A percentile compares a stretch with the other conserved stretches of the same genome.
These are phyloP conservation scores for Lactarius sp. DNA, from an alignment of 768 basidiomycete genomes.

Conservation along the genomic window DNA sequence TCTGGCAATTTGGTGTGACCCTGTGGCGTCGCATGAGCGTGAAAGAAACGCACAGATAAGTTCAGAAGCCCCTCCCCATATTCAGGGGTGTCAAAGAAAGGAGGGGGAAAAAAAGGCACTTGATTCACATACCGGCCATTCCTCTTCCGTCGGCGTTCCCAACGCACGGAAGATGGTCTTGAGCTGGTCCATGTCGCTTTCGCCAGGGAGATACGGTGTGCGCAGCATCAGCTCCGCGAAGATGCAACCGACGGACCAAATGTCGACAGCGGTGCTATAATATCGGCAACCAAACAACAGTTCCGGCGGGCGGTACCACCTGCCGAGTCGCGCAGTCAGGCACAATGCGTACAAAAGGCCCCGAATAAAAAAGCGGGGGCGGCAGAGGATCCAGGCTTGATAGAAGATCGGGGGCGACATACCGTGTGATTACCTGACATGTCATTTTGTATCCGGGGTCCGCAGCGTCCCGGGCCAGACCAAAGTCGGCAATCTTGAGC, in stretches of 20 bases:
- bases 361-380: too few species aligned
- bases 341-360: not conserved
- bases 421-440: constrained; percentile 96
- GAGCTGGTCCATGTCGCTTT: constrained; percentile 94
- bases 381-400: too few species aligned
- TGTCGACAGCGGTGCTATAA: constrained; percentile 89
- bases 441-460: constrained; percentile 98
- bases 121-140: constrained; percentile 77
- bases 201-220: constrained; percentile 92
- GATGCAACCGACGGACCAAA: constrained; percentile 98
- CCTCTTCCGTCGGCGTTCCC: constrained; percentile 93
- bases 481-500: constrained; percentile 98
- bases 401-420: constrained; percentile 27
- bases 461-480: constrained; percentile 92
- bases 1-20: constrained; percentile 89
- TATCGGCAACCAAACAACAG: constrained; percentile 86
- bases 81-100: not conserved
- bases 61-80: too few species aligned
- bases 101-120: not conserved
- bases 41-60: not conserved
- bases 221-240: constrained; percentile 97
- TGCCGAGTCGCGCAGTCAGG: constrained; percentile 31
- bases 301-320: constrained; percentile 98
- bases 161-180: constrained; percentile 92
- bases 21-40: constrained; percentile 37